phyloP scores from a whole-genome alignment of 2,329 filamentous ascomycete species.

The Lasiodiplodia gonubiensis region DNA sequence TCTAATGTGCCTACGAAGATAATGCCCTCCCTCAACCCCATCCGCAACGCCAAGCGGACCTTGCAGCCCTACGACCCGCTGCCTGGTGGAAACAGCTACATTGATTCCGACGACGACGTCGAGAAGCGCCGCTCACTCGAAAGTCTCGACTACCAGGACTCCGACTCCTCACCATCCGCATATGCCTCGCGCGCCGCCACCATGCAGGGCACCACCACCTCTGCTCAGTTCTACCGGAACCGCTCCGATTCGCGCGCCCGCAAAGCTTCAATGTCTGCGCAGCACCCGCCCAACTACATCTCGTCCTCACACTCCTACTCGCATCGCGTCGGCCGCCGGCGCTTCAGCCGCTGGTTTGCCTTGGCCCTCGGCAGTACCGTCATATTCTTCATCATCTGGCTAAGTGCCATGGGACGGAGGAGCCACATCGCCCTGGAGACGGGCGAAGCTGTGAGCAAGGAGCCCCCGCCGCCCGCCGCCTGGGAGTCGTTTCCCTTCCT shows the following conservation, averaged over 20 bases:
- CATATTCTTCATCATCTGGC: slow-evolving; percentile 75
- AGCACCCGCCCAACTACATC: slow-evolving; percentile 33
- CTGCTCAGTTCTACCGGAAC: slow-evolving; percentile 30
- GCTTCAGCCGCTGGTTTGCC: slow-evolving; percentile 80
- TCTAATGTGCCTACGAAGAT: slow-evolving; percentile 20
- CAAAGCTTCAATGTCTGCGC: slow-evolving; percentile 34
- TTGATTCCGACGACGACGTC: slow-evolving; percentile 41
- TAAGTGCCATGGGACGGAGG: slow-evolving; percentile 73
- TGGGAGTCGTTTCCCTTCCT: slow-evolving; percentile 90
- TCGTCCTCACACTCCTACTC: slow-evolving; percentile 2
- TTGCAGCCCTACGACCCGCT: slow-evolving; percentile 41
- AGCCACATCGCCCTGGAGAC: slow-evolving; percentile 58
- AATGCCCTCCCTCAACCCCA: slow-evolving; percentile 46
- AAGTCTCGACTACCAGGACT: slow-evolving; percentile 43
- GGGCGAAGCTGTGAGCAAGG: slow-evolving; percentile 60
- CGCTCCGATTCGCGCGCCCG: slow-evolving; percentile 30
- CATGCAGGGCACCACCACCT: slow-evolving; percentile 36
- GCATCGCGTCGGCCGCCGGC: slow-evolving; percentile 29
- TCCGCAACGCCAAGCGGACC: slow-evolving; percentile 47
- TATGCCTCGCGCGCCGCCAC: slow-evolving; percentile 61
- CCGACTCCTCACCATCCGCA: slow-evolving; percentile 53
- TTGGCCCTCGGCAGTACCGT: slow-evolving; percentile 72
- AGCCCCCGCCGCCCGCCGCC: slow-evolving; percentile 67
- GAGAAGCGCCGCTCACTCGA: slow-evolving; percentile 50
- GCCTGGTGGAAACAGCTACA: slow-evolving; percentile 30